A percentile compares a stretch with the other conserved stretches of the same genome.
phyloP scores from a whole-genome alignment of 1,139 yeast species.

The Kodamaea suecica region DNA sequence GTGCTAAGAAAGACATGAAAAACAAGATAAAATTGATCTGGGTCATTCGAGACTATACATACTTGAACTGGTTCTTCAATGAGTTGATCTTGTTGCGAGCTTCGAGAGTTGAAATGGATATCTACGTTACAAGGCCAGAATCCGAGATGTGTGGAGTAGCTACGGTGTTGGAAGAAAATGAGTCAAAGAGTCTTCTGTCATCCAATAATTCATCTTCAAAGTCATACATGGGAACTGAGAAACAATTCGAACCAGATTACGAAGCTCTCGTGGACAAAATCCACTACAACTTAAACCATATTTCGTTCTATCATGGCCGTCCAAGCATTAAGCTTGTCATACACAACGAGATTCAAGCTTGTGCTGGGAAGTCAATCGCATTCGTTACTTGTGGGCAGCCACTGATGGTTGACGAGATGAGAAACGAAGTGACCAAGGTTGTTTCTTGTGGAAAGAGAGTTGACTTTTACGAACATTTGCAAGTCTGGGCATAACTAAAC shows the following conservation, averaged over 20 bases:
- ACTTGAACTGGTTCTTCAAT: conserved; percentile 45
- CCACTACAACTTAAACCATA: background rate
- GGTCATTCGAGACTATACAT: conserved; percentile 46
- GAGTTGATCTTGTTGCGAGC: conserved; percentile 5
- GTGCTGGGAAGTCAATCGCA: conserved; percentile 31
- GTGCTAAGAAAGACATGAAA: conserved; percentile 10
- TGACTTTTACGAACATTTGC: conserved; percentile 38
- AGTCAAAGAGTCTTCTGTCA: background rate
- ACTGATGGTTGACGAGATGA: conserved; percentile 45
- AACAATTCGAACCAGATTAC: background rate
- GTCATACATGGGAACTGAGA: background rate
- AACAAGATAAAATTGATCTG: conserved; percentile 43
- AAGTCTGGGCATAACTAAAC: conserved; percentile 43
- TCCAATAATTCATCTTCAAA: background rate
- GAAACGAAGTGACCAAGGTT: conserved; percentile 7
- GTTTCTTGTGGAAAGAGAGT: conserved; percentile 26
- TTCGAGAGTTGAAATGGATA: conserved; percentile 7
- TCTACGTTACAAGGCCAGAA: conserved; percentile 17
- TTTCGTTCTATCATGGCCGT: conserved; percentile 32
- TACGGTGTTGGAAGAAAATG: conserved; percentile 1
- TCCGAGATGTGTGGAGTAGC: conserved; percentile 1
- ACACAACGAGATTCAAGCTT: conserved; percentile 24
- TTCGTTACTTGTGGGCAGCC: conserved; percentile 51
- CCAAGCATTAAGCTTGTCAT: conserved; percentile 31
- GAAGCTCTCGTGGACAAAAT: background rate